Base-by-base conservation (phyloP, 192 early-diverging fungal species). In the Chytriomyces confervae region DNA sequence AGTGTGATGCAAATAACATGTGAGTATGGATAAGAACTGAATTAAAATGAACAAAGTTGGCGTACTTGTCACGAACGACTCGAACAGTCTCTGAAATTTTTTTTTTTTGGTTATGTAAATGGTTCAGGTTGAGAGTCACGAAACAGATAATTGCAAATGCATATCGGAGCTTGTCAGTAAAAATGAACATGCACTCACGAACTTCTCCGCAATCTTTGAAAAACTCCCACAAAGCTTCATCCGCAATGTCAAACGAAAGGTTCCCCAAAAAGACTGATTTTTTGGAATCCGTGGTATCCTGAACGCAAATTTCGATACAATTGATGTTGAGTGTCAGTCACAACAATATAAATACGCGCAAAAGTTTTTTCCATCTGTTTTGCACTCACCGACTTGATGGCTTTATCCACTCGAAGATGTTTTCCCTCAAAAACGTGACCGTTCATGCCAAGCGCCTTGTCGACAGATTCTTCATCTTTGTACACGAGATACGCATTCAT, bases 401-500 rank as follows among this genome's bases (percentile, higher is more conserved):
- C 81, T 24, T 49, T 78, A 66, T 98, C 96, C 5, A 94, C 95
- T 57, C 97, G 91, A 51, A 99, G 85, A 78, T 98, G 96, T 72
- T 94, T 93, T 10, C 91, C 95, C 76, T 91, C 79, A 78, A 95
- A 97, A 6, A 95, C 61, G 8, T 85, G 82, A n/a, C 93, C 94
- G 76, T 97, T 97, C 67, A 96, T 81, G 9, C 85, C 60, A 0
- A 88, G 80, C 6, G 92, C 94, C 66, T 91, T 90, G 1, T 79
- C 81, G 0, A 89, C 92, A 0, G 89, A 84, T 7, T 85, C 90
- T 63, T 86, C 83, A 29, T 84, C 83, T 36, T 81, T 81, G 81
- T 86, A 99, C 51, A 98, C 96, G 62, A 97, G 87, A 76, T 98
- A 99, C 9, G 94, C 95, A 75, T 98, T 96, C 72, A 96, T 81